Base-by-base conservation (phyloP, 176 grass and related monocot genomes). In the Neostapfia colusana region DNA sequence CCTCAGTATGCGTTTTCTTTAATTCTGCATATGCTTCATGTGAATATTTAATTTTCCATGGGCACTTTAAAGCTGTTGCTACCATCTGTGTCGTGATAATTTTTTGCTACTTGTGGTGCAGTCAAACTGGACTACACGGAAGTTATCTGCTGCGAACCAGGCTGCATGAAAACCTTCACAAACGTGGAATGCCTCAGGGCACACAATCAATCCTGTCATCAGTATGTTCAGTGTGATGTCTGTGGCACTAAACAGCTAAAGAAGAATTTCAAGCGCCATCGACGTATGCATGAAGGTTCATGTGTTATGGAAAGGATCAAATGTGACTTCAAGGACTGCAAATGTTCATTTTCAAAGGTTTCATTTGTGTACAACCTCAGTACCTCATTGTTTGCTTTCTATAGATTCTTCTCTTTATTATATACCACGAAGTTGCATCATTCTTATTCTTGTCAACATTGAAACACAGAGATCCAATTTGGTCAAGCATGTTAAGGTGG, bases 191-290 rank as follows among this genome's bases (percentile, higher is more conserved):
- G 81, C 50, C 83, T 91, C 46, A 89, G 80, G 65, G 86, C 87
- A 28, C 92, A 96, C 48, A 85, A 82, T 10, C 72, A 76, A 55
- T 89, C 81, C 1, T 87, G 77, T 71, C 93, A 96, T 77, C 84
- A 15, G 54, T 64, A 87, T 85, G 77, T 88, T 61, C 61, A 78
- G 56, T 96, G 87, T 81, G 84, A 79, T 59, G 59, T 82, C 16
- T 96, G 93, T 83, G 84, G 79, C 7, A 83, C 75, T 11, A 96
- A 85, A 69, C 93, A 92, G 72, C 83, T 92, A 27, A 96, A 89
- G 84, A 92, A 87, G 81, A 90, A 96, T 67, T 87, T 96, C 5
- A 89, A 96, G 67, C 93, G 84, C 20, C 93, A 96, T 79, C 54
- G 6, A 41, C 77, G 66, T 41, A 92, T 79, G 64, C 93, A 96